phyloP scores from a whole-genome alignment of 2,329 filamentous ascomycete genomes.

The Thielaviopsis cerberus region DNA sequence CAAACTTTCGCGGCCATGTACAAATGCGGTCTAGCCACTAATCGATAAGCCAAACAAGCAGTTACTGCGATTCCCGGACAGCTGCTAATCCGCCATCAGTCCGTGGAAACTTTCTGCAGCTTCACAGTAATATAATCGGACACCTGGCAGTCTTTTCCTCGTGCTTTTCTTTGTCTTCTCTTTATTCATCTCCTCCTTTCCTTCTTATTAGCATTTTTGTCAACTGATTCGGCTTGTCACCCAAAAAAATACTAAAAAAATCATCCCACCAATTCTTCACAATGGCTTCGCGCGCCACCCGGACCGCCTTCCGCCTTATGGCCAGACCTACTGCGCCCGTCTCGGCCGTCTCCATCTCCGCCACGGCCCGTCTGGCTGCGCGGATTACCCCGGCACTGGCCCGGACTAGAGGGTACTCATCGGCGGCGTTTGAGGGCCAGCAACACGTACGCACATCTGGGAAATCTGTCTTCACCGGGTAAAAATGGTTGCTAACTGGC shows the following conservation, averaged over 20 bases:
- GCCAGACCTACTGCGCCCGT: slow-evolving; percentile 1
- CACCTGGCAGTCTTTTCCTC: not conserved
- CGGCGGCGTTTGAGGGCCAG: slow-evolving; percentile 34
- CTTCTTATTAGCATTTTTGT: too few relatives aligned
- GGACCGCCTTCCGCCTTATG: slow-evolving; percentile 14
- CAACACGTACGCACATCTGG: slow-evolving; percentile 29
- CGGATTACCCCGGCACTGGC: not conserved
- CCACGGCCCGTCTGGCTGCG: not conserved
- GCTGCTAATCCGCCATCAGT: not conserved
- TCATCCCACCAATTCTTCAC: not conserved
- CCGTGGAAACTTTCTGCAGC: not conserved
- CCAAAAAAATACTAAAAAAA: not conserved
- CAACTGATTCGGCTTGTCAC: too few relatives aligned
- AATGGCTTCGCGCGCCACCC: slow-evolving; percentile 9
- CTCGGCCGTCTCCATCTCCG: not conserved
- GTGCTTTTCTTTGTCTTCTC: too few relatives aligned
- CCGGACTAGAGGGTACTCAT: slow-evolving; percentile 20
- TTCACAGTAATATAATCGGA: not conserved
- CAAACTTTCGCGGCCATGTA: not conserved
- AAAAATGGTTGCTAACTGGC: slow-evolving; percentile 7
- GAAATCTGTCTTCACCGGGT: too few relatives aligned
- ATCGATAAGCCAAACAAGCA: not conserved
- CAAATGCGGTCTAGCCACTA: not conserved
- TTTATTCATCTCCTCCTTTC: too few relatives aligned
- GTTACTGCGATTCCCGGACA: not conserved